Conservation (phyloP, 345 rosid species). For the Streptanthus diversifolius region DNA sequence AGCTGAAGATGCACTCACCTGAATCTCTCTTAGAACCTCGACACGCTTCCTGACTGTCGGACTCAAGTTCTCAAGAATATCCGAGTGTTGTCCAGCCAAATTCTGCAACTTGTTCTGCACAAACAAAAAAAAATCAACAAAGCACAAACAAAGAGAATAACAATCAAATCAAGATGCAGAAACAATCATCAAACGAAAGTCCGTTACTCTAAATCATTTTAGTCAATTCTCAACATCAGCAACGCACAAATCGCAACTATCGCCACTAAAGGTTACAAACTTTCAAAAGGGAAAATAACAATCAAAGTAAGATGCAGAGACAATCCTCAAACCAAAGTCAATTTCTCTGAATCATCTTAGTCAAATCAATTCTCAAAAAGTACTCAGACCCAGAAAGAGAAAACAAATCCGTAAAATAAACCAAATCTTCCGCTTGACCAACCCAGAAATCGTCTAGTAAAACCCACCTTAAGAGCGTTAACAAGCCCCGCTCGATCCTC, state of each 20-base stretch:
- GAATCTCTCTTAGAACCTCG: constrained; percentile 86
- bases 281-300: background rate
- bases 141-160: background rate
- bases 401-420: background rate
- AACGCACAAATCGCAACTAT: background rate
- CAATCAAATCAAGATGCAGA: background rate
- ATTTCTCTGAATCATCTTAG: background rate
- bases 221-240: background rate
- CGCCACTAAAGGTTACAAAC: background rate
- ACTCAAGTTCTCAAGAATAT: constrained; percentile 59
- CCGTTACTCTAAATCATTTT: background rate
- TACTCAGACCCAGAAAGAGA: background rate
- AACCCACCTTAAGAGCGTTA: constrained; percentile 68
- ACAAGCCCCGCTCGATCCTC: constrained; percentile 75
- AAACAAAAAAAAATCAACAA: background rate
- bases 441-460: background rate
- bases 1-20: no score
- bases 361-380: background rate
- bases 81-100: constrained; percentile 73
- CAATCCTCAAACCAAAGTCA: background rate
- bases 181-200: background rate
- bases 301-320: background rate
- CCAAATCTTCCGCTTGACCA: no score
- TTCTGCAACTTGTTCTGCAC: constrained; percentile 70
- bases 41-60: constrained; percentile 76